Evolutionary conservation across 1,284 basidiomycete genomes (phyloP).

Genomic region (Boletus semigastroideus): DNA sequence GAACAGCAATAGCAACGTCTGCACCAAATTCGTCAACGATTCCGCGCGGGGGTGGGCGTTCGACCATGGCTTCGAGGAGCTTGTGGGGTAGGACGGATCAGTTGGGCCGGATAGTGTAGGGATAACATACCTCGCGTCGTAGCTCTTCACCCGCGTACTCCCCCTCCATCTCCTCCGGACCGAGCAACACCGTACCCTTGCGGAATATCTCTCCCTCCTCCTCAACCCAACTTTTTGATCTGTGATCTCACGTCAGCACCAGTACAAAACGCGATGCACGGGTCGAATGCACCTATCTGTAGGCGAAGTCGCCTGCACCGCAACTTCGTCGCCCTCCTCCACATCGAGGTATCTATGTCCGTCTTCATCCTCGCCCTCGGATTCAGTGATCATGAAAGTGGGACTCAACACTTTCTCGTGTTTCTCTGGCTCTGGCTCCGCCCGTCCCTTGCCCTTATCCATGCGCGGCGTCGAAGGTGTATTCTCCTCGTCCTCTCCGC

Average conservation of each 20-base stretch:
- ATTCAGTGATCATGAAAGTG: constrained; percentile 61
- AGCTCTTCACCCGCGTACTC: constrained; percentile 84
- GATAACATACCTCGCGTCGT: constrained; percentile 64
- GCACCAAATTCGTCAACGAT: constrained; percentile 56
- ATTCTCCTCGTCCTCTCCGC: constrained; percentile 42
- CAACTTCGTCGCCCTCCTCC: constrained; percentile 35
- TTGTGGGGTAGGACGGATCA: constrained; percentile 13
- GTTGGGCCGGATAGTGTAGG: too few species aligned
- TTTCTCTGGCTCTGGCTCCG: constrained; percentile 64
- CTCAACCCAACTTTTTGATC: constrained; percentile 77
- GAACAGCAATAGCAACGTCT: constrained; percentile 31
- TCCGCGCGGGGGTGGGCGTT: constrained; percentile 50
- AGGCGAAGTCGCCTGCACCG: constrained; percentile 43
- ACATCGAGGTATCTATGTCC: constrained; percentile 30
- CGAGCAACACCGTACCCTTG: constrained; percentile 77
- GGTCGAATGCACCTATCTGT: constrained; percentile 52
- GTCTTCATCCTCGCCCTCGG: constrained; percentile 61
- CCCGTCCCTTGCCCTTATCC: constrained; percentile 74
- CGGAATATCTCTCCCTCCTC: constrained; percentile 93
- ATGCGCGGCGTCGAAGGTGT: constrained; percentile 57
- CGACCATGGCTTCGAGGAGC: constrained; percentile 54
- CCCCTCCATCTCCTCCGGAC: constrained; percentile 82
- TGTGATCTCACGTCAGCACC: constrained; percentile 22
- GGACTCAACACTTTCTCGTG: constrained; percentile 71
- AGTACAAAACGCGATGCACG: background rate